Evolutionary conservation across 192 early-diverging fungal species (phyloP), one percentile per base, ranked within the genome.

Genomic region (Glomus cerebriforme): DNA sequence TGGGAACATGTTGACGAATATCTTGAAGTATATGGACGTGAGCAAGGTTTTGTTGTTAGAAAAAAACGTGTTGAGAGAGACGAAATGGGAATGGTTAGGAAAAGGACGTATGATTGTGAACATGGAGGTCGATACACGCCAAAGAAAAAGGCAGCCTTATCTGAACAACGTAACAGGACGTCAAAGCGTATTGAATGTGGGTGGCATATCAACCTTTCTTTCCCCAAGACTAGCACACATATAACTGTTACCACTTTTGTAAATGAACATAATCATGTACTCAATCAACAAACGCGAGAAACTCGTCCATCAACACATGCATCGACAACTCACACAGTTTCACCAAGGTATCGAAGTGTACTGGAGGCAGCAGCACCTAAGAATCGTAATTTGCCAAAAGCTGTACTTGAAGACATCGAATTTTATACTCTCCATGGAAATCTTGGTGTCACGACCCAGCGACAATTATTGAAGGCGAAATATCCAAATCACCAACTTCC

Each of bases 141-240:
- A 31, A 78, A 78, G 39, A 78, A 78, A 37, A 78, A 78, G 54
- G 77, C 77, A 34, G 65, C 77, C 22, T 17, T 78, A 32, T 45
- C 58, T 29, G 77, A 78, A 35, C 77, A 78, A 78, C 64, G 77
- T 13, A 78, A 78, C 37, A 43, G 77, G 34, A 78, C 64, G 4
- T 78, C 77, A 8, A 78, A 78, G 34, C 64, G 77, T 26, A 78
- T 78, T 68, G 62, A 78, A 78, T 78, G 77, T 26, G 66, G 66
- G 32, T 78, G 77, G 77, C 77, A 78, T 69, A 78, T 78, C 31
- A 78, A 78, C 39, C 77, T 78, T 59, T 69, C 65, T 58, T 78
- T 58, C 69, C 77, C 77, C 8, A 78, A 78, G 37, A 78, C 77
- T 29, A 69, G 77, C 37, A 13, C 64, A 69, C 66, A 68, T 58